Base-by-base conservation (phyloP, 306 rosid genomes). In the Citrullus mucosospermus region DNA sequence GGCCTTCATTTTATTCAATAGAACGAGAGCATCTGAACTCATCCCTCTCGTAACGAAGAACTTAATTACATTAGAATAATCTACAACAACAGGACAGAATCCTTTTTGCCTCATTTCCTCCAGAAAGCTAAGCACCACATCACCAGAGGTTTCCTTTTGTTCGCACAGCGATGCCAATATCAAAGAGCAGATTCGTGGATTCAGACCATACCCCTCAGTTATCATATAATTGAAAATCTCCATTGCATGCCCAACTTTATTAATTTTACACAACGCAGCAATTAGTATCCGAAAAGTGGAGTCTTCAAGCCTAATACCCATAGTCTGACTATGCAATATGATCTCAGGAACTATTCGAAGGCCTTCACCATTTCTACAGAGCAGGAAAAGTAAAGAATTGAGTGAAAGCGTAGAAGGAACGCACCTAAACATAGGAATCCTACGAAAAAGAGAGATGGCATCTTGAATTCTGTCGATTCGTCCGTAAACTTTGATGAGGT, bases 391-490 rank as follows among this genome's bases (percentile, higher is more conserved):
- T 82, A 91, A 38, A 81, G 92, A 75, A 72, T 92, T 87, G 83
- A 94, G 84, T 2, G 91, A 87, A 14, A 82, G 72, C 59, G 82
- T 87, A 80, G 94, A 86, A 83, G 93, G 96, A 13, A 83, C 85
- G 81, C 98, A 89, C 84, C 97, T 91, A 78, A 90, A 88, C 84
- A 81, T 85, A 48, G 93, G 96, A 22, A 91, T 88, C 41, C 91
- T 81, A 51, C 17, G 80, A 62, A 90, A 93, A 67, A 94, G 36
- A 72, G 86, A 83, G 81, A 93, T 56, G 62, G 93, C 93, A 38
- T 92, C 96, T 32, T 81, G 85, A 57, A 88, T 53, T 51, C 74
- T 82, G 25, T 81, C 84, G 18, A 67, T 30, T 56, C 12, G 38
- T 61, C 86, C 88, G 53, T 88, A 92, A 68, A 78, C 62, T 17